Base-by-base conservation (phyloP, 108 stramenopile species). In the Craspedostauros australis region DNA sequence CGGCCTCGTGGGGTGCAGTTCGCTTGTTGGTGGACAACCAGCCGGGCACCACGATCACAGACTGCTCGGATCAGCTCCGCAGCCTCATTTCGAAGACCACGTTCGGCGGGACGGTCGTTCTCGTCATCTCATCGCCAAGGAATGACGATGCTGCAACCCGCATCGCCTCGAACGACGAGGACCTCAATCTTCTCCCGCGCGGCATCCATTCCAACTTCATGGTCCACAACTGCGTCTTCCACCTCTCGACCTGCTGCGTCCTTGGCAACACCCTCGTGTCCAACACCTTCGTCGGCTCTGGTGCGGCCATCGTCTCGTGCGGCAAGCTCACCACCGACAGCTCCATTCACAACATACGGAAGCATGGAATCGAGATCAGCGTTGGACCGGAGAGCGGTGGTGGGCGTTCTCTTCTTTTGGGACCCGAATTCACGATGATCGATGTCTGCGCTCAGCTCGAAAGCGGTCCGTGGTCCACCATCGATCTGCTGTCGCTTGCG, bases 371-470 rank as follows among this genome's bases (percentile, higher is more conserved):
- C 54, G 55, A 53, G n/a, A 58, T 91, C 28, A 42, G 79, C 15
- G 67, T 91, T 11, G 89, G 89, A 15, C 76, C 89, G 14, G 89
- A 91, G 64, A 71, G 75, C 47, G 89, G 89, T 39, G 85, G 89
- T 19, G 85, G 78, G 3, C 49, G 85, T 21, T 6, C 54, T 0
- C 48, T 82, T 9, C 37, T 52, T 25, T 50, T 76, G 6, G 62
- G 52, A 0, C 50, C 76, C 14, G 85, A 91, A 50, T 45, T 53
- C 32, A 83, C 79, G 18, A 68, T 91, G 72, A 52, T 76, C 8
- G 75, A 87, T 43, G 77, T 87, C 4, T 68, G 71, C 37, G 68
- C 57, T 15, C 74, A 69, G 47, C 51, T 87, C 23, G 22, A 58
- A 60, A 9, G 45, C 12, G 21, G 54, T 48, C 15, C 62, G 46